Base-by-base conservation (phyloP, 306 rosid species). In the Lotus japonicus region DNA sequence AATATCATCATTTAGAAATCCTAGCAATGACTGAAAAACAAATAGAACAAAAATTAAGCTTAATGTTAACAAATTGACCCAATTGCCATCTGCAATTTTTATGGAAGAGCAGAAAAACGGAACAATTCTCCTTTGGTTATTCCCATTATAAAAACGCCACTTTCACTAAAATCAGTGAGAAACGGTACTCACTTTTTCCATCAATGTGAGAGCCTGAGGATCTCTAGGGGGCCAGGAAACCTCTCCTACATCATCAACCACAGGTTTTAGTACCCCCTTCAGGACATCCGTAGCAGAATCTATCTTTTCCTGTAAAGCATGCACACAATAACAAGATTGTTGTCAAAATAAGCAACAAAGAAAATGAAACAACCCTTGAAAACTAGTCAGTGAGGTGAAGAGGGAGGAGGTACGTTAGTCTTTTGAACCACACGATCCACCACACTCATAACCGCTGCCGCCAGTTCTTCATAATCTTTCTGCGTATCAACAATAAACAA, bases 391-490 rank as follows among this genome's bases (percentile, higher is more conserved):
- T 15, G 3, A 23, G 44, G 38, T 36, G 53, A 31, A 71, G 70
- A 77, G 71, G 66, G 42, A 66, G 70, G 55, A 49, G 51, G 55
- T 84, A 88, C 98, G 5, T 87, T 86, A 75, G 97, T 88, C 89
- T 89, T 89, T 21, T 86, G 85, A 70, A 92, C 98, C 66, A 89
- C 81, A 31, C 62, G 71, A 75, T 89, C 94, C 74, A 89, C 97
- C 66, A 84, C 77, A 63, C 45, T 89, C 98, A 88, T 92, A 39
- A 89, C 77, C 6, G 91, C 70, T 56, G 75, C 42, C 54, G 98
- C 98, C 83, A 92, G 80, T 50, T 92, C 98, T 81, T 92, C 94
- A 57, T 92, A 92, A 84, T 89, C 98, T 72, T 83, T 92, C 97
- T 92, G 91, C 72, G 69, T 71, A 64, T 50, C 63, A 61, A 77